Percentiles rank a stretch among this genome's conserved stretches.
Evolutionary conservation across 2,329 filamentous ascomycete genomes (phyloP).

Genomic region (Sphaerulina vaccinii): DNA sequence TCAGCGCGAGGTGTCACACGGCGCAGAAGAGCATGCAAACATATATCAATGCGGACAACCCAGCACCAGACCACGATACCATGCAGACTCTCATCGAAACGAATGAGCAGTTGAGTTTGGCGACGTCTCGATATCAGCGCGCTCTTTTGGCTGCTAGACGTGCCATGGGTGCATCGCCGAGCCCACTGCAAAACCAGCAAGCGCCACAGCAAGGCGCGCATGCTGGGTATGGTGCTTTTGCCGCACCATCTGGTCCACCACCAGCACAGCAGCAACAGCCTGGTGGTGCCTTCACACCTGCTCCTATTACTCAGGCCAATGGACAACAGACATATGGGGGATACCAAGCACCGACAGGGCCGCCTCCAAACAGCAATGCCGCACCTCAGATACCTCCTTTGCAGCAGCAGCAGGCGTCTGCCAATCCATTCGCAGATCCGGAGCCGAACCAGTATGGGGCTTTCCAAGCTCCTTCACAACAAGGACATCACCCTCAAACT

Average conservation of each 20-base stretch:
- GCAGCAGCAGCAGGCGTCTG: constrained; percentile 21
- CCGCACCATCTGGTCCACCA: constrained; percentile 15
- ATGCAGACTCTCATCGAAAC: constrained; percentile 92
- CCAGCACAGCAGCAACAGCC: constrained; percentile 11
- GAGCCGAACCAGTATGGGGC: constrained; percentile 28
- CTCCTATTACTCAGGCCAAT: not conserved
- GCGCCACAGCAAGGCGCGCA: constrained; percentile 8
- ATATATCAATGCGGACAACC: constrained; percentile 79
- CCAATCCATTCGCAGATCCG: constrained; percentile 46
- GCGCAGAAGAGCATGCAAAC: constrained; percentile 79
- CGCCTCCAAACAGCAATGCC: constrained; percentile 22
- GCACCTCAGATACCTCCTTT: constrained; percentile 9
- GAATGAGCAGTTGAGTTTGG: constrained; percentile 83
- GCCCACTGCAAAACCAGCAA: constrained; percentile 23
- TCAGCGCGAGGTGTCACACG: constrained; percentile 78
- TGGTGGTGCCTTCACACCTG: constrained; percentile 8
- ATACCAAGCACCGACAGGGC: constrained; percentile 27
- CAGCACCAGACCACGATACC: constrained; percentile 85
- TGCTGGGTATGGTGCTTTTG: constrained; percentile 18
- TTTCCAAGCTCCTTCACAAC: constrained; percentile 8
- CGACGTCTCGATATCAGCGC: constrained; percentile 80
- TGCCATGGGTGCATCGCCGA: constrained; percentile 34
- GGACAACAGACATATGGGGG: constrained; percentile 5
- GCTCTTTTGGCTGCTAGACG: constrained; percentile 64
- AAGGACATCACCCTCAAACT: constrained; percentile 20